Percentiles rank a stretch among this genome's conserved stretches.
Conservation (phyloP, 2,329 filamentous ascomycete genomes). For the Chaetomiaceae sp. region DNA sequence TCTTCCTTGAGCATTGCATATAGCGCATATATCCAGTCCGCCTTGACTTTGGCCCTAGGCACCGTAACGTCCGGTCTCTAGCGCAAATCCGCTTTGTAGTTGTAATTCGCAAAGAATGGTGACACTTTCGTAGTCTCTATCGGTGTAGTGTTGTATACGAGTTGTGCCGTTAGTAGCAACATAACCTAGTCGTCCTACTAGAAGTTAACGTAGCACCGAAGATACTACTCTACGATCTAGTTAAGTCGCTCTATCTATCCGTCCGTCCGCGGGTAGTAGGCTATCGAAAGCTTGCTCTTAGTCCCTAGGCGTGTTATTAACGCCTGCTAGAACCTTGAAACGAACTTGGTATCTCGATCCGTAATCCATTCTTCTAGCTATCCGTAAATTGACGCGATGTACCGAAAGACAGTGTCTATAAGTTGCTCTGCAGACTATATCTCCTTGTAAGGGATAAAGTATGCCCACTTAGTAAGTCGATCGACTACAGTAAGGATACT, state of each 20-base stretch:
- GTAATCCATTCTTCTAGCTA: conserved; percentile 5
- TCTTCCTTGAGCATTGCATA: conserved; percentile 1
- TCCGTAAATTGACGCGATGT: neutral
- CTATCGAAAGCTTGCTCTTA: conserved; percentile 11
- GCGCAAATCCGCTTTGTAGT: conserved; percentile 14
- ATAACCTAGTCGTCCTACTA: conserved; percentile 20
- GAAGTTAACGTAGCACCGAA: conserved; percentile 19
- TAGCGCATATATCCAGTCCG: conserved; percentile 1
- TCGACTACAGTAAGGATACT: too few species aligned
- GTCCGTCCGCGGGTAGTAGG: conserved; percentile 4
- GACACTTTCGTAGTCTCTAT: conserved; percentile 14
- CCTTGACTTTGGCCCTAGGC: conserved; percentile 6
- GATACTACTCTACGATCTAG: conserved; percentile 14
- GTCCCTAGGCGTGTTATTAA: neutral
- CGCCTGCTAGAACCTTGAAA: conserved; percentile 15
- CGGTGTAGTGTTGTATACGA: conserved; percentile 19
- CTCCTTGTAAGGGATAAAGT: conserved; percentile 11
- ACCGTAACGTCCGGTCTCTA: conserved; percentile 4
- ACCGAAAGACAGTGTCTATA: conserved; percentile 1
- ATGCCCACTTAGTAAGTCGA: conserved; percentile 13
- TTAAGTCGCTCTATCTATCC: conserved; percentile 19
- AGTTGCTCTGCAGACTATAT: conserved; percentile 8
- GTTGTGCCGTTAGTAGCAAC: conserved; percentile 14
- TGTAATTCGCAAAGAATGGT: conserved; percentile 19
- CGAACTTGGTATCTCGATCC: conserved; percentile 17